Base-by-base conservation (phyloP, 1,139 yeast genomes). In the Taphrina betulina region DNA sequence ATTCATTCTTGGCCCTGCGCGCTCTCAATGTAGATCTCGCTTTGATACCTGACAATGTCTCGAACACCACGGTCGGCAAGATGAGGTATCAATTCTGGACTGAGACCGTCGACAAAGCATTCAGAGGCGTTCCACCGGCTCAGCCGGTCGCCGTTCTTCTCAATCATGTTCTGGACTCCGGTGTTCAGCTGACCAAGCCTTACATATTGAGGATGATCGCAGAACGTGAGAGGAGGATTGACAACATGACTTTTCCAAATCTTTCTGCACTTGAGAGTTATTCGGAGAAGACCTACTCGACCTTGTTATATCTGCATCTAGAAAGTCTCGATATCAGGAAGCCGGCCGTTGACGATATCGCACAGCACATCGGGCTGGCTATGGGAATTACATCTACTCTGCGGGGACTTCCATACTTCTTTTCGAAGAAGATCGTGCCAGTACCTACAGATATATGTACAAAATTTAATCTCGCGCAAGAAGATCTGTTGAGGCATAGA, bases 241-340 rank as follows among this genome's bases (percentile, higher is more conserved):
- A 73, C 28, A 72, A 73, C 43, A 73, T 74, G 5, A 73, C 75
- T 28, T 82, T 86, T 61, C 69, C 75, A 10, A 72, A 74, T 10
- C 66, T 77, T 1, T 81, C 82, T 51, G 81, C 79, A 38, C 76
- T 87, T 60, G 85, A 90, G 58, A 78, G 88, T 0, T 83, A 79
- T 64, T 95, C 95, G 1, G 95, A 87, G 67, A 94, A 94, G 0
- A 80, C 86, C 0, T 78, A 78, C 63, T 84, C 95, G 0, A 94
- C 85, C 66, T 71, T 85, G 63, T 82, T 82, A 63, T 87, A 87
- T 63, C 69, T 82, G 12, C 74, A 81, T 1, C 89, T 84, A 63
- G 83, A 82, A 8, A 69, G 81, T 16, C 66, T 85, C 26, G 63
- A 65, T 68, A 5, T 58, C 17, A 31, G 45, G 33, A 62, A 64